Evolutionary conservation across 225 moss, liverwort and hornwort species (phyloP).

Genomic region (Lunularia cruciata): DNA sequence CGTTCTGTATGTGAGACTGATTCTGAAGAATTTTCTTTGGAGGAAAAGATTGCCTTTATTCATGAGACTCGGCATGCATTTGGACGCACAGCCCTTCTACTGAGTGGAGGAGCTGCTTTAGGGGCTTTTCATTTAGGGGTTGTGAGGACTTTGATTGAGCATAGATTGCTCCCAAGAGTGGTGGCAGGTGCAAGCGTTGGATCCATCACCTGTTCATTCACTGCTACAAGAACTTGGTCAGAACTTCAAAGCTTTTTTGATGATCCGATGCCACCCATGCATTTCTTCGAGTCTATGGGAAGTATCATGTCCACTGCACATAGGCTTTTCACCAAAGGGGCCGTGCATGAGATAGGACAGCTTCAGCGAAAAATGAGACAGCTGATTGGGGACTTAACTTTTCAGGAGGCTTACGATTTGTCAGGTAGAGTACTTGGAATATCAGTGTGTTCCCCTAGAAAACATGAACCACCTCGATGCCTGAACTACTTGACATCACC

Average conservation of each 20-base stretch:
- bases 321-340: slow-evolving; percentile 85
- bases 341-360: slow-evolving; percentile 82
- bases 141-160: slow-evolving; percentile 91
- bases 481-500: slow-evolving; percentile 98
- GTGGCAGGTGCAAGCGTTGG: slow-evolving; percentile 98
- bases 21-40: slow-evolving; percentile 79
- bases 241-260: slow-evolving; percentile 94
- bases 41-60: slow-evolving; percentile 93
- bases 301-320: slow-evolving; percentile 97
- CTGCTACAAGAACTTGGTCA: slow-evolving; percentile 96
- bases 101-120: slow-evolving; percentile 94
- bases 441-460: slow-evolving; percentile 88
- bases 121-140: slow-evolving; percentile 97
- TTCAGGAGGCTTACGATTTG: slow-evolving; percentile 97
- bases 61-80: slow-evolving; percentile 95
- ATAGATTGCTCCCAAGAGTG: slow-evolving; percentile 84
- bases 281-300: slow-evolving; percentile 97
- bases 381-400: slow-evolving; percentile 93
- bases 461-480: slow-evolving; percentile 88
- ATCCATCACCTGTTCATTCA: slow-evolving; percentile 93
- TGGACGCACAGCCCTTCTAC: slow-evolving; percentile 90
- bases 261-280: slow-evolving; percentile 84
- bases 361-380: slow-evolving; percentile 95
- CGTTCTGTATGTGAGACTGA: slow-evolving; percentile 89
- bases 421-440: slow-evolving; percentile 96